phyloP scores from a whole-genome alignment of 2,329 filamentous ascomycete species.

The Epichloe coenophiala region DNA sequence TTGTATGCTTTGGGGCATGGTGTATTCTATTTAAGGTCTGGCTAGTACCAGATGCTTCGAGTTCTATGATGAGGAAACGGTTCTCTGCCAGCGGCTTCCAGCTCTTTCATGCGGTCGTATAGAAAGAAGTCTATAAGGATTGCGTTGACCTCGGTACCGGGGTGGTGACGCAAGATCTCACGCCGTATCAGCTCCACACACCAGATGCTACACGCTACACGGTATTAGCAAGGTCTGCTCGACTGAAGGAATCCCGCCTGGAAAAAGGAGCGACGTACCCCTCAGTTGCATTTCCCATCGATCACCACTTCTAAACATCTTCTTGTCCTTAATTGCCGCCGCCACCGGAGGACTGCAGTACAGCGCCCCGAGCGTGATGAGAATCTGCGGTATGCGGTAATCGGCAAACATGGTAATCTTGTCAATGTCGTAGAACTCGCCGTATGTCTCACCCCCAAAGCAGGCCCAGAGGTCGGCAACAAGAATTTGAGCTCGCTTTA shows the following conservation, averaged over 20 bases:
- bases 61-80: slow-evolving; percentile 69
- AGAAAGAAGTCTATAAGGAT: slow-evolving; percentile 95
- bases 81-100: slow-evolving; percentile 50
- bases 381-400: slow-evolving; percentile 89
- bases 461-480: slow-evolving; percentile 96
- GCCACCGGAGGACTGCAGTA: slow-evolving; percentile 73
- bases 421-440: slow-evolving; percentile 78
- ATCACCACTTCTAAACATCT: slow-evolving; percentile 56
- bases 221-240: neutral
- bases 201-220: slow-evolving; percentile 78
- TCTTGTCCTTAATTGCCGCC: slow-evolving; percentile 49
- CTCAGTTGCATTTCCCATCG: slow-evolving; percentile 78
- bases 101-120: slow-evolving; percentile 85
- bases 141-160: slow-evolving; percentile 63
- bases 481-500: slow-evolving; percentile 92
- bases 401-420: slow-evolving; percentile 98
- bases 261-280: slow-evolving; percentile 32
- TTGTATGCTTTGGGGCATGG: neutral
- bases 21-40: neutral
- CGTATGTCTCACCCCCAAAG: slow-evolving; percentile 69
- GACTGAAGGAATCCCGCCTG: neutral
- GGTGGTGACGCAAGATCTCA: slow-evolving; percentile 64
- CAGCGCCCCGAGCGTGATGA: slow-evolving; percentile 70
- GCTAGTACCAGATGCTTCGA: slow-evolving; percentile 84
- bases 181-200: slow-evolving; percentile 77